Conservation (phyloP, 345 rosid genomes). For the Populus deltoides region DNA sequence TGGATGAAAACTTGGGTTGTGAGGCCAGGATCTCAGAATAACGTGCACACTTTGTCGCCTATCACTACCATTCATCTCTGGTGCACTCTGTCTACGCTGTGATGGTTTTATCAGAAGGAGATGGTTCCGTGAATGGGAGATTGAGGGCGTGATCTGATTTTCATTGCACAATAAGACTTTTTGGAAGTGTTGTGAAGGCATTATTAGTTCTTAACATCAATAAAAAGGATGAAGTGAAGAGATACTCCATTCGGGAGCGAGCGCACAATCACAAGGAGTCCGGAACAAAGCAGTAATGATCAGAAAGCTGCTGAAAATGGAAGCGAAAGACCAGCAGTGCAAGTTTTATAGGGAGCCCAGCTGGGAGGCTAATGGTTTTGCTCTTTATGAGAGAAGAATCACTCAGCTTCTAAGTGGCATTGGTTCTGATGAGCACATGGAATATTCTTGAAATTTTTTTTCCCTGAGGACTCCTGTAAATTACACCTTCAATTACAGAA, state of each 20-base stretch:
- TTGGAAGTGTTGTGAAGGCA: slow-evolving; percentile 80
- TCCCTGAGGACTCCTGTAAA: too few relatives aligned
- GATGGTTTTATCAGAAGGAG: slow-evolving; percentile 44
- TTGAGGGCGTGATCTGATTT: slow-evolving; percentile 70
- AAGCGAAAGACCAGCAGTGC: background rate
- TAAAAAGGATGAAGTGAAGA: slow-evolving; percentile 39
- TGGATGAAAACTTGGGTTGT: slow-evolving; percentile 72
- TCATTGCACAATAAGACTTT: slow-evolving; percentile 57
- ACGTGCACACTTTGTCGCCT: slow-evolving; percentile 71
- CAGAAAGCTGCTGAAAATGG: slow-evolving; percentile 20
- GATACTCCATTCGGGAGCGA: slow-evolving; percentile 46
- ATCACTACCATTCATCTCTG: slow-evolving; percentile 73
- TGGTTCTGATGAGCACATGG: too few relatives aligned
- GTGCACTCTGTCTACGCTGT: slow-evolving; percentile 30
- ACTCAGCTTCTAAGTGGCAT: too few relatives aligned
- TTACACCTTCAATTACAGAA: too few relatives aligned
- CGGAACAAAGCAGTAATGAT: slow-evolving; percentile 60
- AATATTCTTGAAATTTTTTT: too few relatives aligned
- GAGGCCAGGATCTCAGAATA: slow-evolving; percentile 59
- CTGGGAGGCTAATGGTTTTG: too few relatives aligned
- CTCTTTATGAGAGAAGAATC: too few relatives aligned
- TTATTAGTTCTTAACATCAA: slow-evolving; percentile 48
- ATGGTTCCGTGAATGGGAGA: slow-evolving; percentile 24
- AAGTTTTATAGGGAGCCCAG: too few relatives aligned
- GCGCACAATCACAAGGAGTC: slow-evolving; percentile 47